A percentile compares a stretch with the other conserved stretches of the same genome.
phyloP scores from a whole-genome alignment of 2,329 filamentous ascomycete genomes.

The Pyrenochaeta sp. region DNA sequence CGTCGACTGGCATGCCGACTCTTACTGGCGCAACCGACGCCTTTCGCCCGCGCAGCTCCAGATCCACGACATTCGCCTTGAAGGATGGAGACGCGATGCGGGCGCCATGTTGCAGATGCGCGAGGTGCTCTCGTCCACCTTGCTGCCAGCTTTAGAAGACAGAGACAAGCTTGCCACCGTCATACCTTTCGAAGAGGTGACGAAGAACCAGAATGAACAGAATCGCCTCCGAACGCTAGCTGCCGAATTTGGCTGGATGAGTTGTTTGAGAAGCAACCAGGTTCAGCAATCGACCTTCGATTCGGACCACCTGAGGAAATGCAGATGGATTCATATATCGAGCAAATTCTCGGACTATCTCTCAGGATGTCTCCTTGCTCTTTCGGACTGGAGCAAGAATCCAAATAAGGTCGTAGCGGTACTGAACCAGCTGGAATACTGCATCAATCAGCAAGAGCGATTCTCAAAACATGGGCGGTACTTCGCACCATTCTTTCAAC shows the following conservation, averaged over 20 bases:
- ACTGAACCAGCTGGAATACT: conserved; percentile 47
- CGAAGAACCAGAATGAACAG: conserved; percentile 48
- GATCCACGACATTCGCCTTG: conserved; percentile 51
- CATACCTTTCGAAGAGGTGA: conserved; percentile 28
- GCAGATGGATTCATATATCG: conserved; percentile 55
- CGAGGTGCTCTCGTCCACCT: conserved; percentile 44
- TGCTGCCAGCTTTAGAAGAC: conserved; percentile 42
- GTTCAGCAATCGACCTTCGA: conserved; percentile 43
- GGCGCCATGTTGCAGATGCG: conserved; percentile 51
- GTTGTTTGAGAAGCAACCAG: conserved; percentile 44
- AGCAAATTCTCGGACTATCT: conserved; percentile 53
- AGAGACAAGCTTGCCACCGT: conserved; percentile 31
- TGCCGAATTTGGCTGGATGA: conserved; percentile 55
- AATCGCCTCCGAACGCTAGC: conserved; percentile 45
- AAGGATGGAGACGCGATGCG: conserved; percentile 40
- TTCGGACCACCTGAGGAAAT: conserved; percentile 40
- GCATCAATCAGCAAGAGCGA: conserved; percentile 51
- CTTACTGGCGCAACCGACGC: conserved; percentile 50
- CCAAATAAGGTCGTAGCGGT: conserved; percentile 24
- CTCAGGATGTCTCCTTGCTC: conserved; percentile 41
- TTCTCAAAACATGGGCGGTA: conserved; percentile 56
- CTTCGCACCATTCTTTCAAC: conserved; percentile 53
- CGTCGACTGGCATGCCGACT: conserved; percentile 48
- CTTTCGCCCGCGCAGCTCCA: conserved; percentile 52
- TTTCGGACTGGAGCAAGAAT: conserved; percentile 42